These are phyloP conservation scores for Ambrosiella cleistominuta DNA, from an alignment of 2,329 filamentous ascomycete genomes.

Conservation along the genomic window DNA sequence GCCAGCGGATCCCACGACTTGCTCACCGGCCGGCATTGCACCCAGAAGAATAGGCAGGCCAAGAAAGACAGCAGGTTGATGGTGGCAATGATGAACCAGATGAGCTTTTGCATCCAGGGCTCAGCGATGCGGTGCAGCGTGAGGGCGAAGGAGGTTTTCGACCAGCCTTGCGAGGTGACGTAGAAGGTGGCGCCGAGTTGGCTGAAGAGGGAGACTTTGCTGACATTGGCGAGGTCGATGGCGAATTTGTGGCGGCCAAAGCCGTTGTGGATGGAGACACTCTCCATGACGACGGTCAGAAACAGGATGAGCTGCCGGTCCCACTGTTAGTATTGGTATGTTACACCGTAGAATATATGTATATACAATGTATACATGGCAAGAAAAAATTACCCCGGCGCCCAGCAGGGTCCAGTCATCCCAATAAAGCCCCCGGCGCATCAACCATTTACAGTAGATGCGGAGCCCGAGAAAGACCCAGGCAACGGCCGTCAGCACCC, in stretches of 20 bases:
- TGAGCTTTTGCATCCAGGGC: slow-evolving; percentile 15
- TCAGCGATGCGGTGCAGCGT: slow-evolving; percentile 18
- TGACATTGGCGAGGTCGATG: slow-evolving; percentile 4
- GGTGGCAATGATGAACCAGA: slow-evolving; percentile 18
- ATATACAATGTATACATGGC: too few relatives aligned
- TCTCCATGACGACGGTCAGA: slow-evolving; percentile 8
- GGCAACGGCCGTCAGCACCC: slow-evolving; percentile 9
- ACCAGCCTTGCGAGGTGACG: slow-evolving; percentile 11
- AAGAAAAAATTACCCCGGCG: slow-evolving; percentile 15
- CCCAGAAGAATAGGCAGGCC: slow-evolving; percentile 16
- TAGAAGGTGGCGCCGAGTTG: slow-evolving; percentile 6
- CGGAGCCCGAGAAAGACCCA: slow-evolving; percentile 17
- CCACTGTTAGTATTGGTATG: background rate
- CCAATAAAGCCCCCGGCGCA: slow-evolving; percentile 22
- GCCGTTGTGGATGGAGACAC: slow-evolving; percentile 12
- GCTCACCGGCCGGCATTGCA: slow-evolving; percentile 17
- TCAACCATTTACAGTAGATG: slow-evolving; percentile 22
- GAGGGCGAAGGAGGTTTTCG: slow-evolving; percentile 18
- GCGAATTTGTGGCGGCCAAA: slow-evolving; percentile 14
- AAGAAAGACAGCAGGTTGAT: slow-evolving; percentile 16
- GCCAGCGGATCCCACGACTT: slow-evolving; percentile 16
- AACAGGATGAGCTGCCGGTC: background rate
- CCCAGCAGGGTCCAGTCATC: slow-evolving; percentile 22
- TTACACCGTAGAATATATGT: background rate
- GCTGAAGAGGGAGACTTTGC: background rate